phyloP scores from a whole-genome alignment of 345 rosid genomes.

The Dipteronia dyeriana region DNA sequence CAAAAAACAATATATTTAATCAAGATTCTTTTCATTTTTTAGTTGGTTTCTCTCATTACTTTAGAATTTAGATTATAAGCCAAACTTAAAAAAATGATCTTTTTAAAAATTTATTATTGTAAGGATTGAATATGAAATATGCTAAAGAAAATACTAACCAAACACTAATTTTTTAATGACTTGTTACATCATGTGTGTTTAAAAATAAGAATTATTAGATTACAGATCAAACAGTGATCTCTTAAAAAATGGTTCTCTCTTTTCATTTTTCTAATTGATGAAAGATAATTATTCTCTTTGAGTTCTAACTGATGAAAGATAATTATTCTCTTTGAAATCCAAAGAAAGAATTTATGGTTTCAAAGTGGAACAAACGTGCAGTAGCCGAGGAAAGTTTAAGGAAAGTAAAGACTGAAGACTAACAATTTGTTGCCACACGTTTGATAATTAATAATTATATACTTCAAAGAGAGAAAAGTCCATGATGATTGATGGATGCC shows the following conservation, averaged over 20 bases:
- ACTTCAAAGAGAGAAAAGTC: background rate
- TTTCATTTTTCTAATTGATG: background rate
- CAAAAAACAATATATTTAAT: no score
- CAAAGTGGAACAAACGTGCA: constrained; percentile 26
- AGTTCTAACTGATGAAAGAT: background rate
- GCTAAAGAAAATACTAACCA: background rate
- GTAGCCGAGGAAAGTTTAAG: background rate
- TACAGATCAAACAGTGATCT: background rate
- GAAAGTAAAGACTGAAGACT: constrained; percentile 16
- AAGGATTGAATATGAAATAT: background rate
- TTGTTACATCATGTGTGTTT: background rate
- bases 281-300: no score
- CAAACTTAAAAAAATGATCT: background rate
- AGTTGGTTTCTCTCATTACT: background rate
- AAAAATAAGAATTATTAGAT: background rate
- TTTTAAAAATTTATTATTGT: no score
- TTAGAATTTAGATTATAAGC: no score
- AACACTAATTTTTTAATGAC: background rate
- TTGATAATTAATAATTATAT: background rate
- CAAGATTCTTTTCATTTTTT: no score
- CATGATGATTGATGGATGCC: background rate
- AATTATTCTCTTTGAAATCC: background rate
- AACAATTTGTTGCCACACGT: constrained; percentile 2
- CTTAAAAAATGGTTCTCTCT: no score
- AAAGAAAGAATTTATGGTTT: background rate